Base-by-base conservation (phyloP, 345 rosid species). In the Euclidium syriacum region DNA sequence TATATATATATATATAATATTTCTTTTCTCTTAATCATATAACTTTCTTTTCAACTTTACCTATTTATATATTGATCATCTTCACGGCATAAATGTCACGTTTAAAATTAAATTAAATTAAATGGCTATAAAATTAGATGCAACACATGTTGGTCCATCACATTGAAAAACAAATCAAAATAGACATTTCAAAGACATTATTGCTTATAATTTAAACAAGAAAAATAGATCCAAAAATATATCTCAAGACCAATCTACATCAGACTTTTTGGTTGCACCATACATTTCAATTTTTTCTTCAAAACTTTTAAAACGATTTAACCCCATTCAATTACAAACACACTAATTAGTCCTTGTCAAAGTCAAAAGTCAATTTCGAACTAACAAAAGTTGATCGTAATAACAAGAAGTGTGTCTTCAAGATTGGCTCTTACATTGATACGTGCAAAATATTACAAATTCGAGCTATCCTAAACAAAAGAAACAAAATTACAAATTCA, bases 81-180 rank as follows among this genome's bases (percentile, higher is more conserved):
- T 58, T 29, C 33, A 36, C 23, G 4, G 24, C 65, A 46, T 46
- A 35, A 33, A 17, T 50, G 49, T 19, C 30, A 63, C 9, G 49
- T 35, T 38, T 27, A 36, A 33, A 26, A 15, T 22, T 29, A 33
- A 60, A 60, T 5, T 32, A 32, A 46, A 22, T 60, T 60, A 11
- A 47, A 47, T 61, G 64, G 30, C 52, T 12, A 15, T 14, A 30
- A 26, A 25, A 16, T 53, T 44, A 62, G 60, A 62, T 62, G 40
- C 61, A 60, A 43, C 47, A 12, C 4, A 17, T 16, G 41, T 44
- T 39, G 74, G 74, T 47, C 73, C 68, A 61, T 70, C 68, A 70
- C 57, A 43, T 53, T 70, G 24, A 52, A 23, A 51, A 38, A 52
- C 26, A 51, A 38, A 38, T 26, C 58, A 38, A 26, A 39, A 14